A percentile compares a stretch with the other conserved stretches of the same genome.
Conservation (phyloP, 306 rosid genomes). For the Ceratonia siliqua region DNA sequence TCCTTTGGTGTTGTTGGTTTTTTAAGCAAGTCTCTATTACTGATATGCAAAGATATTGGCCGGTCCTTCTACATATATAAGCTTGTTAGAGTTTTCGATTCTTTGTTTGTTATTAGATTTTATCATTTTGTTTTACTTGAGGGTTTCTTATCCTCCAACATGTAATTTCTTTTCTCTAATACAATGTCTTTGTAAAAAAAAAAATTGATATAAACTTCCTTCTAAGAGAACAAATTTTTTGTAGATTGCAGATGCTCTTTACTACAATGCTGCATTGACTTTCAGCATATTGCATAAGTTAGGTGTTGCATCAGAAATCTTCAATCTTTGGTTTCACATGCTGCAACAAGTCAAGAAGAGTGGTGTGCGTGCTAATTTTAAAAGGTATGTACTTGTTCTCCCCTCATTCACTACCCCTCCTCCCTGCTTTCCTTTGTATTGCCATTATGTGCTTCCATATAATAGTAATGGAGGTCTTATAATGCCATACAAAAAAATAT, state of each 20-base stretch:
- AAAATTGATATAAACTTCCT: slow-evolving; percentile 14
- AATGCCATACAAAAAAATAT: background rate
- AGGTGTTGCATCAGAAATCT: slow-evolving; percentile 80
- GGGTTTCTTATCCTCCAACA: too few species aligned
- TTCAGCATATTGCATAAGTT: slow-evolving; percentile 75
- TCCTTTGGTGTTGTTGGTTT: too few species aligned
- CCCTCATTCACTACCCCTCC: background rate
- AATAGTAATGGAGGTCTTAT: slow-evolving; percentile 17
- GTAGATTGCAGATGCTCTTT: slow-evolving; percentile 93
- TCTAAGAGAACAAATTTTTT: slow-evolving; percentile 18
- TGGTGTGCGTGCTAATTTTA: slow-evolving; percentile 73
- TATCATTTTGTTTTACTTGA: too few species aligned
- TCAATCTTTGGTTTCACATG: slow-evolving; percentile 92
- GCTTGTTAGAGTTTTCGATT: too few species aligned
- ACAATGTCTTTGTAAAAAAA: too few species aligned
- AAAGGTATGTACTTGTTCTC: slow-evolving; percentile 50
- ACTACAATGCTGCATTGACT: slow-evolving; percentile 77
- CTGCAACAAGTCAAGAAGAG: slow-evolving; percentile 81
- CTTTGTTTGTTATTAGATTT: too few species aligned
- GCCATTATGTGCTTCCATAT: background rate
- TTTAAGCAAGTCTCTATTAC: too few species aligned
- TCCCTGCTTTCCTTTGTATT: background rate
- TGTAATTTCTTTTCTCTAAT: too few species aligned
- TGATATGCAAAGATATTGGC: too few species aligned
- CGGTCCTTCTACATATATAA: too few species aligned